phyloP scores from a whole-genome alignment of 768 basidiomycete species.

The Suillus decipiens region DNA sequence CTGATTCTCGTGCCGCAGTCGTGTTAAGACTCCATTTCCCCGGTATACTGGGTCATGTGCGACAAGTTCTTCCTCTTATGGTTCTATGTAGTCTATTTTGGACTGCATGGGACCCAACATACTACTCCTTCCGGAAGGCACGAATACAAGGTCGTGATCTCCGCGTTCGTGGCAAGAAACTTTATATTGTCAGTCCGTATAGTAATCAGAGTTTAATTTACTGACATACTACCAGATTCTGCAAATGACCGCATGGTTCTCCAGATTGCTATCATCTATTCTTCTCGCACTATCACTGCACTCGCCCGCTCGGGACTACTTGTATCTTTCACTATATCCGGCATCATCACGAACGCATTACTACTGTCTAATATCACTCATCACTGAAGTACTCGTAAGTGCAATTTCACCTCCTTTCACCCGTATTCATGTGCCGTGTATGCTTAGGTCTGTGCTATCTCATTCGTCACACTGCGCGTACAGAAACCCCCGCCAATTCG shows the following conservation, averaged over 20 bases:
- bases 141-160: slow-evolving; percentile 72
- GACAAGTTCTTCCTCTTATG: slow-evolving; percentile 51
- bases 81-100: slow-evolving; percentile 66
- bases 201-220: slow-evolving; percentile 1
- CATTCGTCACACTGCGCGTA: slow-evolving; percentile 57
- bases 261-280: slow-evolving; percentile 51
- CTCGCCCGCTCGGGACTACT: slow-evolving; percentile 40
- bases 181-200: slow-evolving; percentile 56
- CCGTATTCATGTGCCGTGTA: slow-evolving; percentile 1
- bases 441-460: slow-evolving; percentile 50
- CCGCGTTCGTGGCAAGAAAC: slow-evolving; percentile 60
- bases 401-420: slow-evolving; percentile 10
- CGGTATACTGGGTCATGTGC: slow-evolving; percentile 19
- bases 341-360: slow-evolving; percentile 37
- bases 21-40: slow-evolving; percentile 25
- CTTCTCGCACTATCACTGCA: slow-evolving; percentile 46
- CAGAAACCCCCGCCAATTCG: slow-evolving; percentile 73
- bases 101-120: slow-evolving; percentile 88
- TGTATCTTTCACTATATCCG: slow-evolving; percentile 38
- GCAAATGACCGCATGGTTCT: slow-evolving; percentile 62
- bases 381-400: slow-evolving; percentile 61
- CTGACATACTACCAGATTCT: slow-evolving; percentile 43
- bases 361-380: slow-evolving; percentile 49
- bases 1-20: slow-evolving; percentile 32
- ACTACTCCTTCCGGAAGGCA: slow-evolving; percentile 57